Evolutionary conservation across 345 rosid species (phyloP), one percentile per base, ranked within the genome.

Genomic region (Pugionium dolabratum): DNA sequence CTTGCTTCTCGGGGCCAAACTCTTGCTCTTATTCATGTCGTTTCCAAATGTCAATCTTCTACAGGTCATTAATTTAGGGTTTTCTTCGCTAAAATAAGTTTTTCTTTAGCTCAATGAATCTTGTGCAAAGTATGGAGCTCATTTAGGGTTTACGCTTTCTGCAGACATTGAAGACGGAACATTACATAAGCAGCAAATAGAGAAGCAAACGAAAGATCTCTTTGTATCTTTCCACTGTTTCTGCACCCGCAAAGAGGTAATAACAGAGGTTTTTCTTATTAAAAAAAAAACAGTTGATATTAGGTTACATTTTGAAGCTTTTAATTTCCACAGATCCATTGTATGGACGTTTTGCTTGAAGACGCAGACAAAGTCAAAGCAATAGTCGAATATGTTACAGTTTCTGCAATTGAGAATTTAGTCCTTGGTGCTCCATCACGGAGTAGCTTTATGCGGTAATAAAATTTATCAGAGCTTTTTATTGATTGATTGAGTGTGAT

Each of bases 221-320:
- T 88, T 94, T 76, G 77, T 85, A 73, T 75, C 95, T 46, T 88
- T 85, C 74, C 97, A 77, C 37, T 90, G 95, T 75, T 94, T 73
- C 31, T 88, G 97, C 59, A 85, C 87, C 27, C 92, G 91, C 32
- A 94, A 94, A 76, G 95, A 86, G 52, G 97, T 88, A 49, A 27
- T 27, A 55, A 34, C 1, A 31, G 0, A 27, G n/a, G 43, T 58
- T 48, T 7, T 53, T 31, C 18, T 18, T 18, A 18, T 18, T 18
- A 18, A 18, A 18, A 18, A 18, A 18, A 18, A 18, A 18, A 18
- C 18, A 18, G 18, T 18, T 18, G 18, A 3, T 4, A 26, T 33
- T 61, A 4, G 5, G 48, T 6, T 30, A 33, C 27, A 47, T 2
- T 42, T 64, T 0, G 2, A 31, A 54, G 40, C 40, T 18, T 30